These are phyloP conservation scores for Cucumis cinereus DNA, from an alignment of 306 rosid genomes.

Conservation along the genomic window DNA sequence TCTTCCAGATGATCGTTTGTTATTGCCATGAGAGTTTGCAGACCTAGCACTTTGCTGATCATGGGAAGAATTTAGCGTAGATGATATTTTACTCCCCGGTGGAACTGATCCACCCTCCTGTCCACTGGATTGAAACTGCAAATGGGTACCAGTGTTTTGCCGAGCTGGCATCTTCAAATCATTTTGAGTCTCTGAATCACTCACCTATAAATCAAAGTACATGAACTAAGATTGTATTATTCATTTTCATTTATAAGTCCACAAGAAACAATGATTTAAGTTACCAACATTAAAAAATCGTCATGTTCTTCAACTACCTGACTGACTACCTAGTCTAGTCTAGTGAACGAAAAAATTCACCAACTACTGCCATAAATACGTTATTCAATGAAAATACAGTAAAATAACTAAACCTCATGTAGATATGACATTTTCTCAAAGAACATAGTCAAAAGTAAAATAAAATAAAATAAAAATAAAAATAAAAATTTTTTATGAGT, in stretches of 20 bases:
- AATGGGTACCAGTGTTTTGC: slow-evolving; percentile 24
- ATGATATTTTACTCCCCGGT: slow-evolving; percentile 28
- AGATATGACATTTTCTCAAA: neutral
- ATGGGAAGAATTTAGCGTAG: slow-evolving; percentile 21
- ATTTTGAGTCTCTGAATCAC: slow-evolving; percentile 23
- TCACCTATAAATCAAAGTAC: slow-evolving; percentile 33
- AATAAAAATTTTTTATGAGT: neutral
- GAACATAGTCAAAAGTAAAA: neutral
- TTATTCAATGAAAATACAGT: neutral
- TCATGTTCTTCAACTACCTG: neutral
- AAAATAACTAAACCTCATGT: neutral
- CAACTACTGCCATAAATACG: neutral
- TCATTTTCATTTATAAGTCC: neutral
- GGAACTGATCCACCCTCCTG: slow-evolving; percentile 29
- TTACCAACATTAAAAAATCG: neutral
- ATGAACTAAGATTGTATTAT: neutral
- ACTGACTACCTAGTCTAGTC: neutral
- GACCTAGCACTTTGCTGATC: slow-evolving; percentile 27
- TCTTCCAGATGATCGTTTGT: slow-evolving; percentile 36
- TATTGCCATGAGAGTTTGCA: slow-evolving; percentile 38
- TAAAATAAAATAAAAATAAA: no score
- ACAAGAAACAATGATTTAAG: neutral
- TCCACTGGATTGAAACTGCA: slow-evolving; percentile 37
- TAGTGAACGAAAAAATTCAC: neutral
- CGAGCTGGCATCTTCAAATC: slow-evolving; percentile 23